A percentile compares a stretch with the other conserved stretches of the same genome.
Conservation (phyloP, 495 filamentous ascomycete genomes). For the Durotheca rogersii region DNA sequence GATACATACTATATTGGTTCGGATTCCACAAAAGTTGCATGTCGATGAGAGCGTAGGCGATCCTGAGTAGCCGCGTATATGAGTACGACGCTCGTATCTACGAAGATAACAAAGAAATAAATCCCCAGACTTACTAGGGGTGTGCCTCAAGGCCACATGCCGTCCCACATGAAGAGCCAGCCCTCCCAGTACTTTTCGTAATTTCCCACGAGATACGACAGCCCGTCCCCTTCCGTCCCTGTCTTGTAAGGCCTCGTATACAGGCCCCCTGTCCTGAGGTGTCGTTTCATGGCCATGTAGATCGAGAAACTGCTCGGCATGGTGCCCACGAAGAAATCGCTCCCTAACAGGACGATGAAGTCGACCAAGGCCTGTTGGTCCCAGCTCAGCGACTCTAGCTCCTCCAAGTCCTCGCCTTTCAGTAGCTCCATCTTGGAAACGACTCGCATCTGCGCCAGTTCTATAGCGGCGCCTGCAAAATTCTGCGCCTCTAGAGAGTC, state of each 20-base stretch:
- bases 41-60: too few relatives aligned
- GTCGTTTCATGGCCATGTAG: conserved; percentile 47
- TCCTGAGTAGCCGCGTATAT: too few relatives aligned
- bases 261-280: conserved; percentile 41
- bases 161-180: conserved; percentile 51
- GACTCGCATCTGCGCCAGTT: conserved; percentile 36
- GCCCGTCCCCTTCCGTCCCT: conserved; percentile 44
- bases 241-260: conserved; percentile 47
- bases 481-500: conserved; percentile 45
- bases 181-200: conserved; percentile 48
- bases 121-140: too few relatives aligned
- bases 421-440: conserved; percentile 43
- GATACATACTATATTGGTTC: too few relatives aligned
- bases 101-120: too few relatives aligned
- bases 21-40: too few relatives aligned
- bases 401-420: conserved; percentile 32
- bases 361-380: conserved; percentile 49
- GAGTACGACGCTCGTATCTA: too few relatives aligned
- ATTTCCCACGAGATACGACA: conserved; percentile 46
- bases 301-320: conserved; percentile 51
- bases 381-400: conserved; percentile 44
- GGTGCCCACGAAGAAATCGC: conserved; percentile 45
- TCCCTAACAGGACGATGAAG: conserved; percentile 42
- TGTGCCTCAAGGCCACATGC: conserved; percentile 44
- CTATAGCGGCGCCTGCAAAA: conserved; percentile 35